A percentile compares a stretch with the other conserved stretches of the same genome.
Evolutionary conservation across 192 early-diverging fungal species (phyloP).

Genomic region (Linnemannia zychae): DNA sequence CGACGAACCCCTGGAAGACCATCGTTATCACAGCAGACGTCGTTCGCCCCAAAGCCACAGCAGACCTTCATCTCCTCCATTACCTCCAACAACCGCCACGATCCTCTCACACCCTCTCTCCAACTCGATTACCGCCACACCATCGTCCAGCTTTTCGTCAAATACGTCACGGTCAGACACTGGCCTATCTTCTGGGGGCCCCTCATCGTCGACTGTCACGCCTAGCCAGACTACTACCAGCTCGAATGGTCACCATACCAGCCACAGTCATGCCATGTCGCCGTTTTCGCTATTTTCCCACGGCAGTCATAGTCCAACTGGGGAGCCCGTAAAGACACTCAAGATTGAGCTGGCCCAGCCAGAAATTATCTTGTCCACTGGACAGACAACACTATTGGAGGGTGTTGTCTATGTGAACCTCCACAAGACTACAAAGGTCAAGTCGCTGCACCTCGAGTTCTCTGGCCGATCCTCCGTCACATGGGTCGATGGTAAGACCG

Average conservation of each 20-base stretch:
- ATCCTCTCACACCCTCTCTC: background rate
- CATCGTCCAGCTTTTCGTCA: background rate
- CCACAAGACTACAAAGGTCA: conserved; percentile 46
- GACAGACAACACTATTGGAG: conserved; percentile 15
- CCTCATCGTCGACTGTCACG: background rate
- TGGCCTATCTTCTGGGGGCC: conserved; percentile 1
- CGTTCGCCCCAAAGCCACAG: background rate
- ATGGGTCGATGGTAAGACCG: conserved; percentile 47
- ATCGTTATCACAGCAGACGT: background rate
- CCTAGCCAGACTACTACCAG: background rate
- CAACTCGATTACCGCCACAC: background rate
- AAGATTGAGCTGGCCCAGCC: conserved; percentile 35
- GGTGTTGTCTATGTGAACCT: conserved; percentile 37
- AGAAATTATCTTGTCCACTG: conserved; percentile 27
- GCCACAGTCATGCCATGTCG: conserved; percentile 17
- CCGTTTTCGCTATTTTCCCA: conserved; percentile 48
- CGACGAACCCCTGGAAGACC: background rate
- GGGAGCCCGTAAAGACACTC: conserved; percentile 27
- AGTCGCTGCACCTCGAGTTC: conserved; percentile 45
- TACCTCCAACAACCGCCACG: conserved; percentile 7
- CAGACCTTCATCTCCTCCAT: conserved; percentile 4
- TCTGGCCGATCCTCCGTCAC: conserved; percentile 43
- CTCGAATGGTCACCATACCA: background rate
- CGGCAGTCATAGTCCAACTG: background rate
- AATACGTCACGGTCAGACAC: background rate